Base-by-base conservation (phyloP, 306 rosid species). In the Trichosanthes cucumerina region DNA sequence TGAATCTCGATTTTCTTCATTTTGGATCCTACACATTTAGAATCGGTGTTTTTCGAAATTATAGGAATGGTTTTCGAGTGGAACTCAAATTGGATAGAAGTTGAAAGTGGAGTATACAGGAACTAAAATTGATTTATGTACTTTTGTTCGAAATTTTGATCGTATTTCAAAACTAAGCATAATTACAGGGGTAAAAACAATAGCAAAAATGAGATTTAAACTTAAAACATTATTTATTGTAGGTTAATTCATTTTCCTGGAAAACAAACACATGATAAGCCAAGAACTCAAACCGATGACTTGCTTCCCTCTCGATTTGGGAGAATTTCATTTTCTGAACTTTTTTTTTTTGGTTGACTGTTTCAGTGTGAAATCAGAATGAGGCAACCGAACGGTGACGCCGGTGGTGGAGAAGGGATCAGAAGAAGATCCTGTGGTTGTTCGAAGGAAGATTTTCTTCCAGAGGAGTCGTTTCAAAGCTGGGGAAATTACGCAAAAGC, bases 401-500 rank as follows among this genome's bases (percentile, higher is more conserved):
- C 74, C 2, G 75, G 41, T 3, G 57, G 18, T 46, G 83, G 44
- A 1, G 75, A 19, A 12, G 93, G 85, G 63, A 1, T 79, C 13
- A 73, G 85, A 84, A 63, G 86, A 79, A 80, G 92, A 23, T 90
- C 89, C 7, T 91, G 92, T 53, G 64, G 88, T 9, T 84, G 85
- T 21, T 38, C 31, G 0, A 82, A 78, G 36, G 79, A 85, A 21
- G 96, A 87, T 75, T 91, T 93, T 85, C 90, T 93, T 9, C 98
- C 97, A 0, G 98, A 93, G 86, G 91, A 90, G 73, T 93, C 98
- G 52, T 93, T 93, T 62, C 66, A 71, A 82, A 90, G 88, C 81
- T 90, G 88, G 88, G 84, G 78, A 0, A 90, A 88, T 77, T 93
- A 93, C 44, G 62, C 69, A 2, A 71, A 7, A 39, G 91, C 98